Percentiles rank a stretch among this genome's conserved stretches.
Evolutionary conservation across 306 rosid species (phyloP).

Genomic region (Quercus ilex): DNA sequence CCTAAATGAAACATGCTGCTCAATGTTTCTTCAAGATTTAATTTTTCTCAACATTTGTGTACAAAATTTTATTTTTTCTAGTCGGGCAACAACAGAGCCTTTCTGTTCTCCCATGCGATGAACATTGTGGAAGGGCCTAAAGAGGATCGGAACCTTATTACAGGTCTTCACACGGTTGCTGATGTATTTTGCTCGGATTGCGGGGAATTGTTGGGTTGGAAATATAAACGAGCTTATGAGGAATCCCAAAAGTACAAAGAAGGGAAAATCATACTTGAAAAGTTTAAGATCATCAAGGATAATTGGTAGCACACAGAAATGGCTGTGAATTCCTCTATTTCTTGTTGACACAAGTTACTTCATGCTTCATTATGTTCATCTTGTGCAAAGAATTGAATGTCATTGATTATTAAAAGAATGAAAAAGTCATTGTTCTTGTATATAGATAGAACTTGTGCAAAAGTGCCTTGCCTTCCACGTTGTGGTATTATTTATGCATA

Average conservation of each 20-base stretch:
- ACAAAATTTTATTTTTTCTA: slow-evolving; percentile 24
- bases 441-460: too few relatives aligned
- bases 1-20: background rate
- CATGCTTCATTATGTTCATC: too few relatives aligned
- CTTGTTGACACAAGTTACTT: too few relatives aligned
- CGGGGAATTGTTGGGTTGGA: slow-evolving; percentile 65
- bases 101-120: slow-evolving; percentile 56
- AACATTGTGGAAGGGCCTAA: slow-evolving; percentile 49
- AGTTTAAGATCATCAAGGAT: slow-evolving; percentile 50
- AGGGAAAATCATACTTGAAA: slow-evolving; percentile 62
- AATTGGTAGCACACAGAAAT: slow-evolving; percentile 27
- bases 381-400: too few relatives aligned
- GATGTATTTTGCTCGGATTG: slow-evolving; percentile 62
- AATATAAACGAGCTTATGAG: slow-evolving; percentile 55
- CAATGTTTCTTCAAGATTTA: background rate
- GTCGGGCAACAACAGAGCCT: slow-evolving; percentile 68
- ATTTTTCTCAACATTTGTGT: slow-evolving; percentile 6
- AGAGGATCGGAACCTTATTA: slow-evolving; percentile 44
- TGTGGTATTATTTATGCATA: background rate
- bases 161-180: slow-evolving; percentile 62
- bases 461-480: background rate
- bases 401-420: too few relatives aligned
- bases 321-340: background rate
- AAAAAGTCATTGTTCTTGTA: too few relatives aligned
- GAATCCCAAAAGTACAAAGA: slow-evolving; percentile 64